These are phyloP conservation scores for Cladophialophora bantiana DNA, from an alignment of 2,329 filamentous ascomycete species.

Conservation along the genomic window DNA sequence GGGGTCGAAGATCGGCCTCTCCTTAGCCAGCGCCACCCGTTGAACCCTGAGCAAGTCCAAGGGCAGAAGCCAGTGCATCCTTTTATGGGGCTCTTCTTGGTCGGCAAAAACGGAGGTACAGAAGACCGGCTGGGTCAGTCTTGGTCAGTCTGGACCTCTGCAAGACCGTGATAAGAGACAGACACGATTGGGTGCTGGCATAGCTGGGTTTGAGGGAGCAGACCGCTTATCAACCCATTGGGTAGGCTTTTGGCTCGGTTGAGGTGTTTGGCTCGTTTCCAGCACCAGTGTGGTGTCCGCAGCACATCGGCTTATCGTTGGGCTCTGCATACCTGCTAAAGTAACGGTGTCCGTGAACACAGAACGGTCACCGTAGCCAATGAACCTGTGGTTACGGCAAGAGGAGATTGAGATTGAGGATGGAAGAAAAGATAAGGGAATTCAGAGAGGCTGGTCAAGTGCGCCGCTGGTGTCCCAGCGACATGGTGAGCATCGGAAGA, in stretches of 20 bases:
- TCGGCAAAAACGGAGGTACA: not conserved
- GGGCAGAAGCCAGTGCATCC: conserved; percentile 10
- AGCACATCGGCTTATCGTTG: conserved; percentile 10
- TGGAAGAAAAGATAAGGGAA: not conserved
- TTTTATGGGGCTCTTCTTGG: conserved; percentile 10
- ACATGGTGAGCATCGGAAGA: not conserved
- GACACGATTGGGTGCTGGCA: conserved; percentile 6
- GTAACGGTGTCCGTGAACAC: not conserved
- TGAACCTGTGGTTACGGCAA: not conserved
- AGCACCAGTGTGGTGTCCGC: not conserved
- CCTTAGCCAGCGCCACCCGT: conserved; percentile 11
- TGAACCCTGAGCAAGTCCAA: conserved; percentile 10
- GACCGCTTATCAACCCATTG: conserved; percentile 21
- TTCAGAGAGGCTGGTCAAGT: not conserved
- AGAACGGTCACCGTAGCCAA: not conserved
- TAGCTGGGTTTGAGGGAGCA: not conserved
- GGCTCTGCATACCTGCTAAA: conserved; percentile 2
- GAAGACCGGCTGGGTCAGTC: conserved; percentile 10
- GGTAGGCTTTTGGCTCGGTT: conserved; percentile 10
- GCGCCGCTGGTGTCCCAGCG: not conserved
- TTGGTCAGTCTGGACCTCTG: conserved; percentile 18
- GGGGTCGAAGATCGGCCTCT: conserved; percentile 18
- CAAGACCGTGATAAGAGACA: conserved; percentile 15
- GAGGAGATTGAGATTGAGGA: not conserved
- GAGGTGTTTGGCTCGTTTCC: conserved; percentile 18